Base-by-base conservation (phyloP, 116 monocot species). In the Zostera marina region DNA sequence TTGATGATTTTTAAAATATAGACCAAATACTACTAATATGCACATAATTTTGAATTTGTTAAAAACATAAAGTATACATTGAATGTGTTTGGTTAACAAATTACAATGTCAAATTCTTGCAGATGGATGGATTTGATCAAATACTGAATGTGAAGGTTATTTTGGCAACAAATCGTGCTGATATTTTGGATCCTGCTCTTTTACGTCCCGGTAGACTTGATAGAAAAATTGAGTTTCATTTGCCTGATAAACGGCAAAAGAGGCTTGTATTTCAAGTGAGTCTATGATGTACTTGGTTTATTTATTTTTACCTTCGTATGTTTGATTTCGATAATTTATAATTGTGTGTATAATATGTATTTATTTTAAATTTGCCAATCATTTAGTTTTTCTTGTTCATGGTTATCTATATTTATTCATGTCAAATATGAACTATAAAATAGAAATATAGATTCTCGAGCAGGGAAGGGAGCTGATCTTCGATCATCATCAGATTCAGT, bases 51-150 rank as follows among this genome's bases (percentile, higher is more conserved):
- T 32, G 32, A 32, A 32, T 32, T 32, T 32, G 0, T 32, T 32
- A 32, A 32, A 32, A 32, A 32, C 32, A 32, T 32, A 32, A 32
- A 32, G 2, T 32, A 32, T 32, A 32, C 32, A 32, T 32, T 32
- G 32, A 32, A 32, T 32, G 32, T 5, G 5, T 32, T 32, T 32
- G 0, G 32, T 5, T 32, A 32, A 32, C 32, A 32, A 5, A 5
- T 32, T 32, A 15, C 14, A 44, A 9, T 58, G 8, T 47, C 14
- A 38, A 20, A 20, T 57, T 66, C 60, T 74, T 80, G 63, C 73
- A 98, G 85, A 98, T 98, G 98, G 98, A 98, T 73, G 90, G 98
- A 3, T 98, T 89, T 59, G 89, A 98, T 58, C 90, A 98, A 72
- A 90, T 90, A 4, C 85, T 90, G 22, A 98, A 98, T 76, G 98